phyloP scores from a whole-genome alignment of 345 rosid genomes.

The Eutrema heterophyllum region DNA sequence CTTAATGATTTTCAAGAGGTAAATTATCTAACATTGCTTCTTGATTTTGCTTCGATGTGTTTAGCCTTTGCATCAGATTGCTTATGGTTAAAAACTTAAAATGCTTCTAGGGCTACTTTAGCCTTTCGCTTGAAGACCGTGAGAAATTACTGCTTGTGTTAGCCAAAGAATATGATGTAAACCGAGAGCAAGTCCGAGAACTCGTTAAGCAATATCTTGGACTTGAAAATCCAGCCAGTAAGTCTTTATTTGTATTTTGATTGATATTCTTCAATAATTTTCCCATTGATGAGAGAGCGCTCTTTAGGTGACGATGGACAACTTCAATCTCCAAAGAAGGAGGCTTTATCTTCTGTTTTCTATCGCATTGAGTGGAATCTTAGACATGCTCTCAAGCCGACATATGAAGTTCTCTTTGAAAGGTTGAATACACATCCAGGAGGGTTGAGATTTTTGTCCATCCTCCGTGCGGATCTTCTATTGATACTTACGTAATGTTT shows the following conservation, averaged over 20 bases:
- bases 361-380: conserved; percentile 75
- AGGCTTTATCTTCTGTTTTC: conserved; percentile 51
- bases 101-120: conserved; percentile 61
- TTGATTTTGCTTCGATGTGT: background rate
- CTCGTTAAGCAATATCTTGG: conserved; percentile 85
- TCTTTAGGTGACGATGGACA: conserved; percentile 43
- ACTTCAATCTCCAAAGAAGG: conserved; percentile 35
- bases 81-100: background rate
- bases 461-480: conserved; percentile 79
- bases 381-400: conserved; percentile 77
- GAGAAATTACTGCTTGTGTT: conserved; percentile 49
- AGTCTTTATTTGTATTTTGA: conserved; percentile 7
- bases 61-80: background rate
- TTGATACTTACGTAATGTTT: conserved; percentile 60
- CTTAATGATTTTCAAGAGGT: conserved; percentile 84
- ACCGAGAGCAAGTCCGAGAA: conserved; percentile 60
- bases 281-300: background rate
- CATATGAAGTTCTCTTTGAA: conserved; percentile 78
- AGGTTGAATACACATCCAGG: conserved; percentile 80
- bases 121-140: conserved; percentile 60
- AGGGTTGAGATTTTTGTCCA: conserved; percentile 72
- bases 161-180: conserved; percentile 80
- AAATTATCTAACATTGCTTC: background rate
- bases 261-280: background rate
- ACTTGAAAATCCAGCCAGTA: conserved; percentile 50